Conservation (phyloP, 1,284 basidiomycete genomes). For the Entoloma clypeatum region DNA sequence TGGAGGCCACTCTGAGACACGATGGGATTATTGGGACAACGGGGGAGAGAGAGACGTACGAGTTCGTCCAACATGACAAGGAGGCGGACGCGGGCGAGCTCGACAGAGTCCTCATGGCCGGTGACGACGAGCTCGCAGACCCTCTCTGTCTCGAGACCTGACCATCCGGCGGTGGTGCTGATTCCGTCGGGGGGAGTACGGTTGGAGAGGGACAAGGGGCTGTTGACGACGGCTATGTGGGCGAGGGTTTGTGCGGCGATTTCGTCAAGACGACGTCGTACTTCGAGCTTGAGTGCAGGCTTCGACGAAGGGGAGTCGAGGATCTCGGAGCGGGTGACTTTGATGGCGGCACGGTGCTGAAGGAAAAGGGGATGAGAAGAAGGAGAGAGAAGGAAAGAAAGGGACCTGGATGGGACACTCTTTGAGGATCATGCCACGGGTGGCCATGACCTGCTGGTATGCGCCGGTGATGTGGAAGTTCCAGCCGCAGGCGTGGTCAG, state of each 20-base stretch:
- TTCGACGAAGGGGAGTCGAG: slow-evolving; percentile 81
- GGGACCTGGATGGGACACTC: slow-evolving; percentile 81
- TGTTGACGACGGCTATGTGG: slow-evolving; percentile 87
- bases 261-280: slow-evolving; percentile 85
- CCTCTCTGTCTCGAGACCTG: slow-evolving; percentile 89
- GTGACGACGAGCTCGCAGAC: slow-evolving; percentile 91
- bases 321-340: slow-evolving; percentile 89
- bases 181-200: slow-evolving; percentile 75
- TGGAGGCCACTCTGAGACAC: slow-evolving; percentile 75
- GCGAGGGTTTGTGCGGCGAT: slow-evolving; percentile 87
- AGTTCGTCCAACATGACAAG: slow-evolving; percentile 94
- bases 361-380: slow-evolving; percentile 15
- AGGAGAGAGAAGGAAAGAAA: slow-evolving; percentile 12
- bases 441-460: slow-evolving; percentile 90
- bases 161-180: slow-evolving; percentile 71
- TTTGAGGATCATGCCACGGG: slow-evolving; percentile 85
- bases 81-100: slow-evolving; percentile 85
- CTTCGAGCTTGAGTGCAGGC: slow-evolving; percentile 84
- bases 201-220: slow-evolving; percentile 64
- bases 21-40: not conserved
- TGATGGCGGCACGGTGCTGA: slow-evolving; percentile 82
- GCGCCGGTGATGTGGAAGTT: slow-evolving; percentile 91
- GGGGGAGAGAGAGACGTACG: slow-evolving; percentile 44
- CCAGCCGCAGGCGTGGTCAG: slow-evolving; percentile 71
- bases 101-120: slow-evolving; percentile 85